Evolutionary conservation across 805 yeast species (phyloP), one percentile per base, ranked within the genome.

Genomic region (Cyberlindnera maclurae): DNA sequence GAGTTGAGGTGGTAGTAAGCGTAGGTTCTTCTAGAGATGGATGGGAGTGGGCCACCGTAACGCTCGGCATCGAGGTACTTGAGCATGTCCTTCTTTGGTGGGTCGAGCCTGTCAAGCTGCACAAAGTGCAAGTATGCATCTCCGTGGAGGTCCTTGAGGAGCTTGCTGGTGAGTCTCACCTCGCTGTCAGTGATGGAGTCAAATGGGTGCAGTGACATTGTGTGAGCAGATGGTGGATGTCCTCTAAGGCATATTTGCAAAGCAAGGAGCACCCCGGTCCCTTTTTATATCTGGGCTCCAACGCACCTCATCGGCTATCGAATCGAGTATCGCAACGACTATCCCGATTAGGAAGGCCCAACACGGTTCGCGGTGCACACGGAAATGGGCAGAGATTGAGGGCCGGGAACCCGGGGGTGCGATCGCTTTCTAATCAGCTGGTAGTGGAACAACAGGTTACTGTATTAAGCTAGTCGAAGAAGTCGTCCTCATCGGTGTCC

Each of bases 71-170:
- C 80, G 46, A 84, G 65, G 60, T 70, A 83, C 51, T 69, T 73
- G 45, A 76, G 54, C 81, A 84, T 79, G 45, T 71, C 77, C 50
- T 71, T 65, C 70, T 84, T 84, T 44, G 94, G 89, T 26, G 95
- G 95, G 55, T 84, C 94, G 34, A 73, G 50, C 57, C 78, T 71
- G 56, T 82, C 89, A 43, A 79, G 62, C 57, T 76, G 83, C 37
- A 73, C 68, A 58, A 81, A 81, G 58, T 78, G 83, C 38, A 79
- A 75, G 35, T 69, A 74, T 13, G 63, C 53, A 26, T 73, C 73
- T 15, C 75, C 68, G 54, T 73, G 61, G 38, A 71, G 54, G 55
- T 75, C 81, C 62, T 79, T 79, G 60, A 79, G 63, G 43, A 79
- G 67, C 59, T 76, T 75, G 37, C 79, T 54, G 31, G 83, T 73